Evolutionary conservation across 1,284 basidiomycete species (phyloP), one percentile per base, ranked within the genome.

Genomic region (Anthracocystis setariae): DNA sequence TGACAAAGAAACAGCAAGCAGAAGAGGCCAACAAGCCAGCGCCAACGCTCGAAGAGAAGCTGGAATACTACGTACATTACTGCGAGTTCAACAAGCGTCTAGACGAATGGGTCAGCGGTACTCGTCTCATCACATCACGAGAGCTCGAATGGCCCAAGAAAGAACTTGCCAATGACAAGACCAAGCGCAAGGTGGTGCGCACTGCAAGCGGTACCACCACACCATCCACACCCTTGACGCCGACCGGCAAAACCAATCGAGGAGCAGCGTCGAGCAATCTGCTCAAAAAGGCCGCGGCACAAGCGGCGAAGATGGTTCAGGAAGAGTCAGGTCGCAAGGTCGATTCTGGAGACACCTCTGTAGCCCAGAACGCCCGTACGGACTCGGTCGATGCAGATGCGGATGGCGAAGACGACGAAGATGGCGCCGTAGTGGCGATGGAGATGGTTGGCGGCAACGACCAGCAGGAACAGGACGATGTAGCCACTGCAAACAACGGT

Each of bases 31-130:
- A 58, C 39, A 69, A 67, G 45, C 70, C 70, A 12, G 70, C 65
- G 0, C 70, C 70, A 0, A 69, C 65, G 2, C 33, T 76, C 24
- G 74, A 78, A 53, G 72, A 78, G 38, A 75, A 74, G 58, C 49
- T 72, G 17, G 77, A 77, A 43, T 73, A 71, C 57, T 76, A 78
- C 37, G 71, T 77, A 13, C 76, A 77, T 53, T 76, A 74, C 48
- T 67, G 65, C 58, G 78, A 77, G 46, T 76, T 77, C 59, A 76
- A 79, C 61, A 73, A 76, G 85, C 93, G 96, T 78, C 87, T 98
- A 49, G 96, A 99, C 84, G 96, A 97, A 73, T 99, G 96, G 96
- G 91, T 99, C n/a, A 86, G 90, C 24, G 92, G 92, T 17, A 90
- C 91, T 3, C 88, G 94, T 32, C 87, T 99, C 60, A 88, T 97